Evolutionary conservation across 306 rosid species (phyloP).

Genomic region (Casuarina cunninghamiana): DNA sequence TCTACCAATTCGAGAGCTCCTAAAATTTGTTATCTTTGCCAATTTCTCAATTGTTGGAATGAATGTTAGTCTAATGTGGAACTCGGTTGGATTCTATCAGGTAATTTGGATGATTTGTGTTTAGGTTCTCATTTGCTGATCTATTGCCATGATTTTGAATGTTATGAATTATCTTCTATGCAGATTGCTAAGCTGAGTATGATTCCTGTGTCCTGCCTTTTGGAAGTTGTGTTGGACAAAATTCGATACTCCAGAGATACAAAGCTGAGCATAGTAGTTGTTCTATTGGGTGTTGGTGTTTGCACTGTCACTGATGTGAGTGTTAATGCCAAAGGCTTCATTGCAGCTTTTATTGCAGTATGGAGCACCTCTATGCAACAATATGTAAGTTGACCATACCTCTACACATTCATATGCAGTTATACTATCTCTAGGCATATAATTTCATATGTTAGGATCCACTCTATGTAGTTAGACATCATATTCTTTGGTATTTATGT

Average conservation of each 20-base stretch:
- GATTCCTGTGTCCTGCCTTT: conserved; percentile 84
- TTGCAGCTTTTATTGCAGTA: conserved; percentile 75
- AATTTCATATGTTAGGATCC: background rate
- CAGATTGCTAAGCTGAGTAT: conserved; percentile 93
- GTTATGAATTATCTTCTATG: conserved; percentile 28
- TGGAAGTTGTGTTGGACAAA: conserved; percentile 79
- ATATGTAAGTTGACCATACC: conserved; percentile 52
- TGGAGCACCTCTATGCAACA: conserved; percentile 88
- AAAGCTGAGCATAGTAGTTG: conserved; percentile 69
- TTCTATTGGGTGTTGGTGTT: conserved; percentile 82
- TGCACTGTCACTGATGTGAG: conserved; percentile 92
- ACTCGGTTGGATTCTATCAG: conserved; percentile 96
- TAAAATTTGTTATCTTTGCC: conserved; percentile 80
- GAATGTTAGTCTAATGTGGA: conserved; percentile 96
- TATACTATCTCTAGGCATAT: background rate
- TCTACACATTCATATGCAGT: background rate
- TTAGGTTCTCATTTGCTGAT: conserved; percentile 17
- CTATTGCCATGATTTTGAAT: conserved; percentile 16
- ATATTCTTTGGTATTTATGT: conserved; percentile 5
- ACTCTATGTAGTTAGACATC: background rate
- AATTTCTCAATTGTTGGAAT: conserved; percentile 92
- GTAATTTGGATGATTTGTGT: conserved; percentile 35
- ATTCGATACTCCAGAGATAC: conserved; percentile 80
- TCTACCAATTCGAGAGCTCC: conserved; percentile 75
- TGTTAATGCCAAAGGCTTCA: conserved; percentile 66